phyloP scores from a whole-genome alignment of 768 basidiomycete genomes.

The Naganishia antarctica region DNA sequence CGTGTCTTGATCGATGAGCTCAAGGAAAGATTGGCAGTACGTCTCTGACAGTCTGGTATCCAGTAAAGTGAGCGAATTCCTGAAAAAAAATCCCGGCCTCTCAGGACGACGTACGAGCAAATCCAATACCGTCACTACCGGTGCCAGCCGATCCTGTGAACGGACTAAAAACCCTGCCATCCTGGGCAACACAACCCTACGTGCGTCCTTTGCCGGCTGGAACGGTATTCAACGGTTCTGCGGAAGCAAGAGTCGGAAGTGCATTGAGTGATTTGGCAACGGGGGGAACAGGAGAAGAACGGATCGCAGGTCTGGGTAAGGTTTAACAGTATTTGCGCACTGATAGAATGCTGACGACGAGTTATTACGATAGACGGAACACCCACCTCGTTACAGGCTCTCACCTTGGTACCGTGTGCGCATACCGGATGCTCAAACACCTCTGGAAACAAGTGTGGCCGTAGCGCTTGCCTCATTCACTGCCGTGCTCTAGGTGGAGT shows the following conservation, averaged over 20 bases:
- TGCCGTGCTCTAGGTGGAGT: slow-evolving; percentile 40
- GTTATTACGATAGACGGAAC: slow-evolving; percentile 14
- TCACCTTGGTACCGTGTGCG: not conserved
- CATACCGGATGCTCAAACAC: slow-evolving; percentile 32
- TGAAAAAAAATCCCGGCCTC: not conserved
- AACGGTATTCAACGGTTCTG: not conserved
- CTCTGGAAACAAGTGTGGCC: slow-evolving; percentile 41
- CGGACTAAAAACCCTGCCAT: slow-evolving; percentile 58
- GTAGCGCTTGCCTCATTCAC: slow-evolving; percentile 43
- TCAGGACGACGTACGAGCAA: slow-evolving; percentile 25
- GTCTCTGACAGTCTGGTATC: slow-evolving; percentile 33
- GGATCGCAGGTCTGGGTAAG: slow-evolving; percentile 27
- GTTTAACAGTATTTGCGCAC: not conserved
- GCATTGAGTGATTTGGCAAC: slow-evolving; percentile 14
- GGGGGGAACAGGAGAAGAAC: slow-evolving; percentile 29
- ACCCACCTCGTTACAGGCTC: not conserved
- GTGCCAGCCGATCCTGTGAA: slow-evolving; percentile 57
- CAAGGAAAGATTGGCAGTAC: slow-evolving; percentile 59
- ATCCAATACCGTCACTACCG: slow-evolving; percentile 35
- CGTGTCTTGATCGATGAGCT: slow-evolving; percentile 60
- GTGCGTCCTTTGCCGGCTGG: slow-evolving; percentile 52
- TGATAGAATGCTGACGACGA: not conserved
- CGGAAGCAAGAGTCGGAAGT: not conserved
- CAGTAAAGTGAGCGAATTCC: slow-evolving; percentile 17
- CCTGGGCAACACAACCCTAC: slow-evolving; percentile 71